Evolutionary conservation across 2,329 filamentous ascomycete species (phyloP), one percentile per base, ranked within the genome.

Genomic region (Erysiphe neolycopersici): DNA sequence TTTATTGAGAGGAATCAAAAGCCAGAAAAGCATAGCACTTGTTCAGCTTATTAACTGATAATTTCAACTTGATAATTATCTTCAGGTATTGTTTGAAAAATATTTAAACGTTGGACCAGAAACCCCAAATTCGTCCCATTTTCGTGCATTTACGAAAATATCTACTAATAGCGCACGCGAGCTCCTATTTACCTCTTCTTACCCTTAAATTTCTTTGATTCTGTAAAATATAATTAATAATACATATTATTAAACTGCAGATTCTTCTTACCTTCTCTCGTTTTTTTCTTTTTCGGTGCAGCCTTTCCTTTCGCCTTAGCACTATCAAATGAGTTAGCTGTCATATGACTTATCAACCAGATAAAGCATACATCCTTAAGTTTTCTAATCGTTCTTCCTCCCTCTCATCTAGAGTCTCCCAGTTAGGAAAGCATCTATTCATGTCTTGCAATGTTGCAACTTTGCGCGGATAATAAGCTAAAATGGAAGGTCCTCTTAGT

Each of bases 221-320:
- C 61, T 63, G 49, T 14, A 3, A 38, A 17, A 26, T 1, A 14
- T 12, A 8, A 32, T 52, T 43, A 49, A 51, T 33, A 44, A 19
- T 9, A 16, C n/a, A n/a, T 35, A 13, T 40, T 32, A n/a, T n/a
- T 35, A 38, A 31, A 2, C 30, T 32, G 36, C 30, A 30, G 17
- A 36, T 16, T 17, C 2, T 17, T 17, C 54, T 53, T 59, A 58
- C 59, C 55, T 48, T 53, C 59, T 56, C 59, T 46, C n/a, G 67
- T 74, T 56, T 67, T 76, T 68, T 89, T 91, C 72, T 92, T 94
- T 71, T 91, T 79, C 8, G 87, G 84, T 38, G 78, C 72, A 44
- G 77, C 77, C 67, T 95, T 94, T 51, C 84, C 85, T 64, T 84
- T 76, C 29, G 69, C 61, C 60, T 82, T 85, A 53, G 78, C 62